phyloP scores from a whole-genome alignment of 1,139 yeast genomes.

The Pichia sp. region DNA sequence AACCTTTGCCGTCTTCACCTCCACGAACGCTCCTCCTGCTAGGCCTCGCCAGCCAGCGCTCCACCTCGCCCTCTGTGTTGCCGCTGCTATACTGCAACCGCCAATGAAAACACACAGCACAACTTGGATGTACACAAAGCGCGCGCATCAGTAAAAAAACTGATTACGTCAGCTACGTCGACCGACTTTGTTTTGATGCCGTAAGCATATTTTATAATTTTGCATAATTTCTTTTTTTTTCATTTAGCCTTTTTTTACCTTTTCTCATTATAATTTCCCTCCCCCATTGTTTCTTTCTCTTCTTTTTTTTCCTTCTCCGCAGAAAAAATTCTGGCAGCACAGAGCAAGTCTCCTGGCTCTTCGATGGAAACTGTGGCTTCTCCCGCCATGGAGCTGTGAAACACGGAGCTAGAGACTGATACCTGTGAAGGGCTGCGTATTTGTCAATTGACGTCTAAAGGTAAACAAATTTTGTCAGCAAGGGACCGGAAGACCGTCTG shows the following conservation, averaged over 20 bases:
- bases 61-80: neutral
- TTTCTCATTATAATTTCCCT: neutral
- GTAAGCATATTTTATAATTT: no score
- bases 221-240: neutral
- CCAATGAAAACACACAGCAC: conserved; percentile 7
- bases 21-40: conserved; percentile 1
- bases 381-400: neutral
- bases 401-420: neutral
- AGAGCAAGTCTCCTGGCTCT: neutral
- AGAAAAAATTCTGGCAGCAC: neutral
- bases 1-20: neutral
- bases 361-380: neutral
- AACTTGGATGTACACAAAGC: neutral
- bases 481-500: neutral
- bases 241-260: neutral
- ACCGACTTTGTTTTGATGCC: no score
- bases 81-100: neutral
- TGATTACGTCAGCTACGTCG: no score
- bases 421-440: neutral
- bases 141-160: neutral
- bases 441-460: neutral
- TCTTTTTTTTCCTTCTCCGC: neutral
- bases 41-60: neutral
- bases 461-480: neutral
- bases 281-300: neutral